Conservation (phyloP, 1,284 basidiomycete species). For the Mycena sp. region DNA sequence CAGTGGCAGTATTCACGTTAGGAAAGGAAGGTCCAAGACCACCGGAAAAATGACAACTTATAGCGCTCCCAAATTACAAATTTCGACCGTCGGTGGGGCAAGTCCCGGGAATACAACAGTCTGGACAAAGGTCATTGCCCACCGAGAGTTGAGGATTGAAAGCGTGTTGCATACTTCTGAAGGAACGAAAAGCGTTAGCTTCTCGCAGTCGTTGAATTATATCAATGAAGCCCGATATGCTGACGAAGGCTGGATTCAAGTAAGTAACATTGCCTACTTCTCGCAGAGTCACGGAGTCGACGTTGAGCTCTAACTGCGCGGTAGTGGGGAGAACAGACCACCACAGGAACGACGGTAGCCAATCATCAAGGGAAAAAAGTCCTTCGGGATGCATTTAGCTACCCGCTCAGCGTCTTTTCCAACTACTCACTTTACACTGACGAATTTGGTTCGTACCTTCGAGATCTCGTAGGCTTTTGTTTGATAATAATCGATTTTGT, state of each 20-base stretch:
- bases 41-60: constrained; percentile 49
- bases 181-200: constrained; percentile 54
- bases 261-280: constrained; percentile 32
- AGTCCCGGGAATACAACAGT: constrained; percentile 46
- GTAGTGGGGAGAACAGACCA: constrained; percentile 47
- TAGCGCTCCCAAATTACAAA: constrained; percentile 38
- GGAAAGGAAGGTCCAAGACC: constrained; percentile 45
- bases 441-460: constrained; percentile 50
- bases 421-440: constrained; percentile 46
- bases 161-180: constrained; percentile 57
- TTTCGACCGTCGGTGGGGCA: constrained; percentile 42
- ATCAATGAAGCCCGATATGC: constrained; percentile 57
- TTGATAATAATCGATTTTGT: not conserved
- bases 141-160: constrained; percentile 54
- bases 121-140: constrained; percentile 55
- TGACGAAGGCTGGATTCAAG: constrained; percentile 55
- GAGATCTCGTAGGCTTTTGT: not conserved
- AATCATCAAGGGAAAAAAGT: constrained; percentile 43
- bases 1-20: constrained; percentile 51
- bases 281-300: too few species aligned
- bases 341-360: constrained; percentile 44
- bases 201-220: constrained; percentile 56
- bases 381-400: constrained; percentile 49
- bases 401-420: constrained; percentile 49
- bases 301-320: not conserved